A percentile compares a stretch with the other conserved stretches of the same genome.
phyloP scores from a whole-genome alignment of 805 yeast species.

The Pichia californica region DNA sequence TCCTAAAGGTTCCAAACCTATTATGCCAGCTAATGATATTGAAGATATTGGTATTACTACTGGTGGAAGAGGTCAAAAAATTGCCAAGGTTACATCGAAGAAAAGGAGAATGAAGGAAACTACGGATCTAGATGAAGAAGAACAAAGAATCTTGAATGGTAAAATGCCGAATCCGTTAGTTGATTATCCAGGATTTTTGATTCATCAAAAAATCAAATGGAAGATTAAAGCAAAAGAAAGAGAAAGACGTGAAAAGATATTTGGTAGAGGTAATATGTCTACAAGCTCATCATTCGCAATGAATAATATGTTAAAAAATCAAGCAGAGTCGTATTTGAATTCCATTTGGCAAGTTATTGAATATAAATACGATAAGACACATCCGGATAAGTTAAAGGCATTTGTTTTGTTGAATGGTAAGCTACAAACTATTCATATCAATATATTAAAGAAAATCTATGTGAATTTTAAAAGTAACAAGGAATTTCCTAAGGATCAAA shows the following conservation, averaged over 20 bases:
- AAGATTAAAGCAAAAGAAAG: constrained; percentile 64
- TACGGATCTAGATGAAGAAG: constrained; percentile 37
- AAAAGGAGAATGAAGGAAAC: constrained; percentile 34
- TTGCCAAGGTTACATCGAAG: constrained; percentile 41
- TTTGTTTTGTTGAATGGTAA: constrained; percentile 61
- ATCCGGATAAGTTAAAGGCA: constrained; percentile 75
- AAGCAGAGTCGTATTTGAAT: constrained; percentile 72
- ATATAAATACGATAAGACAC: constrained; percentile 44
- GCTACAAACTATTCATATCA: constrained; percentile 66
- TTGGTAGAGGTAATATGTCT: constrained; percentile 49
- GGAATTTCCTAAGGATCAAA: constrained; percentile 23
- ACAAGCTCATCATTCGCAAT: constrained; percentile 52
- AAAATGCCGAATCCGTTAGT: constrained; percentile 60
- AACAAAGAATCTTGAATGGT: constrained; percentile 41
- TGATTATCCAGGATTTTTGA: constrained; percentile 63
- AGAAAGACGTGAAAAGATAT: constrained; percentile 64
- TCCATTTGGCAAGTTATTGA: constrained; percentile 84
- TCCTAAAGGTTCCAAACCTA: constrained; percentile 30
- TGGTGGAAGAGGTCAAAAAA: constrained; percentile 27
- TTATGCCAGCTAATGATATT: constrained; percentile 32
- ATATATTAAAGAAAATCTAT: constrained; percentile 67
- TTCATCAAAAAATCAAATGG: constrained; percentile 87
- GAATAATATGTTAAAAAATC: constrained; percentile 63
- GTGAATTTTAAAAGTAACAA: constrained; percentile 51
- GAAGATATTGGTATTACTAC: constrained; percentile 53